Base-by-base conservation (phyloP, 164 flowering plant species). In the Vitis labrusca region DNA sequence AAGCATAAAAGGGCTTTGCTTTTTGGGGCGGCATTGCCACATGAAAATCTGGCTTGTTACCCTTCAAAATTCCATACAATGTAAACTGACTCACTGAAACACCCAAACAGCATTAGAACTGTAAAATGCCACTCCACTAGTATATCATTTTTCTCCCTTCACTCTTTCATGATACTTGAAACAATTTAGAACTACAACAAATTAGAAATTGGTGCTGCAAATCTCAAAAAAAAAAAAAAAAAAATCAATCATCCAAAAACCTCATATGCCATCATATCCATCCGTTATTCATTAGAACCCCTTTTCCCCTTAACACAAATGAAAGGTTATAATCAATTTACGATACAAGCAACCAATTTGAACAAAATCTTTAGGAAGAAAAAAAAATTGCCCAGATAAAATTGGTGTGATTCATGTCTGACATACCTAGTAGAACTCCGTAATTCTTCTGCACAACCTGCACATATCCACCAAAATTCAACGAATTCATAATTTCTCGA, bases 31-130 rank as follows among this genome's bases (percentile, higher is more conserved):
- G 83, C 97, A 94, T 92, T 15, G 99, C 97, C 75, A 91, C 92
- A 82, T 94, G 99, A 78, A 94, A 94, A 82, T 94, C 99, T 15
- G 97, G 99, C 78, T 94, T 94, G 86, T 94, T 94, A 48, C 97
- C 97, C 83, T 94, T 92, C 73, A 94, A 77, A 51, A 89, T 52
- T 68, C 99, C 99, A 76, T 80, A 94, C 71, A 94, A 77, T 50
- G 99, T 94, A 78, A 94, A 94, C 75, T 94, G 99, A 74, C 99
- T 94, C 80, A 94, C 99, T 94, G 86, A 60, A 73, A 57, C 53
- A 68, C 15, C 69, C 61, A 76, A 57, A 11, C 63, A 50, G 9
- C 57, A 55, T 54, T 29, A 66, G 10, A 12, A 17, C 29, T 15
- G 9, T 15, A 60, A 11, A 9, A 52, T 52, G 27, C 61, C 13